Percentiles rank a stretch among this genome's conserved stretches.
These are phyloP conservation scores for Hydrangea macrophylla DNA, from an alignment of 148 eudicot genomes.

Conservation along the genomic window DNA sequence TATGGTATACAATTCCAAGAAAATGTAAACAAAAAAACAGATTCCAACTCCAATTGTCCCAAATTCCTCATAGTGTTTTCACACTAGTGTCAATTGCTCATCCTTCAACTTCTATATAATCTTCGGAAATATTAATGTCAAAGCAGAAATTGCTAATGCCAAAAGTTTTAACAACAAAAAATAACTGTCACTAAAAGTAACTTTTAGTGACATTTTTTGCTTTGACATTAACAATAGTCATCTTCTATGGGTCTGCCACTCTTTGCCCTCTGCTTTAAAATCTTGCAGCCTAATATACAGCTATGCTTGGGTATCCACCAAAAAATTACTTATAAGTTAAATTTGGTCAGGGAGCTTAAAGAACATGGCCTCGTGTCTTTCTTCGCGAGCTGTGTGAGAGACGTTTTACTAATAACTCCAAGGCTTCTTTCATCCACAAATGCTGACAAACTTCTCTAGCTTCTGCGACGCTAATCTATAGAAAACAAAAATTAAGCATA, in stretches of 20 bases:
- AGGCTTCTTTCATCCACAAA: constrained; percentile 45
- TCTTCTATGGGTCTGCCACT: too few species aligned
- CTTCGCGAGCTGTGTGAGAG: neutral
- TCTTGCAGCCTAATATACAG: neutral
- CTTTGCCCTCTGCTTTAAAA: neutral
- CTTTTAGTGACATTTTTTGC: too few species aligned
- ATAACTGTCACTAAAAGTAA: too few species aligned
- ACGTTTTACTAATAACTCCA: constrained; percentile 22
- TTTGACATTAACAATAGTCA: too few species aligned
- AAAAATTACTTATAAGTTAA: neutral
- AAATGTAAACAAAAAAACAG: neutral
- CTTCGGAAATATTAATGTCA: neutral
- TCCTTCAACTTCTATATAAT: neutral
- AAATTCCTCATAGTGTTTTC: neutral
- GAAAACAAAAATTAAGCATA: neutral
- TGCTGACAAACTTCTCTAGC: constrained; percentile 32
- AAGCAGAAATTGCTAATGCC: too few species aligned
- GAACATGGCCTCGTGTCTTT: neutral
- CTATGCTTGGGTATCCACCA: neutral
- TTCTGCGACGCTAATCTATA: constrained; percentile 32
- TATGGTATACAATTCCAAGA: neutral
- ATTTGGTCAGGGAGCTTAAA: neutral
- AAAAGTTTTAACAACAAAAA: too few species aligned
- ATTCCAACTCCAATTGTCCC: neutral
- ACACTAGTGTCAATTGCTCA: neutral